These are phyloP conservation scores for Monosporozyma solicola DNA, from an alignment of 805 yeast genomes.

Conservation along the genomic window DNA sequence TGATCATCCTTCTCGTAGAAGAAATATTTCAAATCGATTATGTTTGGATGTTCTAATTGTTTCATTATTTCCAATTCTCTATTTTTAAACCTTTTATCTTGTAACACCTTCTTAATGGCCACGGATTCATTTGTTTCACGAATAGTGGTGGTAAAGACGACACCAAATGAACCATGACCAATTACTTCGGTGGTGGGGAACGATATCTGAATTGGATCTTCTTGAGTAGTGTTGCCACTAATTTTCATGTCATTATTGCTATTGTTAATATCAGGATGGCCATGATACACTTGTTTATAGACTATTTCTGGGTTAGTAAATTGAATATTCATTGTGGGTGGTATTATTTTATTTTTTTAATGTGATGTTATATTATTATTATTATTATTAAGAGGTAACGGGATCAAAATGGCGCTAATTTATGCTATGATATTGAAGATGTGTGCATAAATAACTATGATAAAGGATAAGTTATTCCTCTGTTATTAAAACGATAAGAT, in stretches of 20 bases:
- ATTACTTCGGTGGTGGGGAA: constrained; percentile 83
- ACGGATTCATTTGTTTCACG: constrained; percentile 67
- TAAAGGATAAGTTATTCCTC: background rate
- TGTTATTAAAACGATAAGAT: background rate
- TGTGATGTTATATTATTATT: background rate
- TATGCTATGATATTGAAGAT: background rate
- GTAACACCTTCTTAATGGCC: constrained; percentile 93
- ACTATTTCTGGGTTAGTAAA: constrained; percentile 21
- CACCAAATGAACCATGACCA: constrained; percentile 99
- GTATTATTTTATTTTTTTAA: background rate
- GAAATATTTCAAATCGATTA: constrained; percentile 80
- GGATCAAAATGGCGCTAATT: background rate
- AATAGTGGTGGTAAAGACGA: constrained; percentile 83
- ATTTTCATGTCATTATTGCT: background rate
- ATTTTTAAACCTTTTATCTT: constrained; percentile 88
- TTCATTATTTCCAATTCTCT: constrained; percentile 96
- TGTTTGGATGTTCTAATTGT: constrained; percentile 72
- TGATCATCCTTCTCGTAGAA: constrained; percentile 68
- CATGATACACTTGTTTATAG: constrained; percentile 24
- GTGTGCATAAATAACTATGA: background rate
- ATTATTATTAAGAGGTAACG: background rate
- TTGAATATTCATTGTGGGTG: constrained; percentile 11
- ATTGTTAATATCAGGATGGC: constrained; percentile 7
- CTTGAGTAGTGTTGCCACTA: background rate
- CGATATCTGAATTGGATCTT: constrained; percentile 38